Percentiles rank a stretch among this genome's conserved stretches.
phyloP scores from a whole-genome alignment of 352 stramenopile species.

The Pelagophyceae sp. region DNA sequence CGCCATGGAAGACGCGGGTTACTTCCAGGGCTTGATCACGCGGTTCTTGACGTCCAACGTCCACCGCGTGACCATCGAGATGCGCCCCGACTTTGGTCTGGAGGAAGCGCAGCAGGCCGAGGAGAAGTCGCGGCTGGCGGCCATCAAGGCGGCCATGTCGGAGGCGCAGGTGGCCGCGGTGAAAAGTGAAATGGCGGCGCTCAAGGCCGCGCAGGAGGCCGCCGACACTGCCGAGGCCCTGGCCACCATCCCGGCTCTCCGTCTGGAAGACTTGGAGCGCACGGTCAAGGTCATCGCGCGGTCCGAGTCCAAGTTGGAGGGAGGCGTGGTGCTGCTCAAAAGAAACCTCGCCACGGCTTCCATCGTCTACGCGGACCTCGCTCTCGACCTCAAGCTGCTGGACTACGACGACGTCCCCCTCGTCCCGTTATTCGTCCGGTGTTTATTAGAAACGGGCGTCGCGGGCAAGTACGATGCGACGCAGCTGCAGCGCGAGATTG shows the following conservation, averaged over 20 bases:
- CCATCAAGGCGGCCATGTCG: slow-evolving; percentile 27
- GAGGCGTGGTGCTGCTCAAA: slow-evolving; percentile 22
- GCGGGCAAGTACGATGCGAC: slow-evolving; percentile 54
- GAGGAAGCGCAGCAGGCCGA: slow-evolving; percentile 47
- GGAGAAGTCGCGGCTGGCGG: slow-evolving; percentile 30
- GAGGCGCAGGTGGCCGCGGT: slow-evolving; percentile 46
- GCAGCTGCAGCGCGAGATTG: slow-evolving; percentile 46
- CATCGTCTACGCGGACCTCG: slow-evolving; percentile 60
- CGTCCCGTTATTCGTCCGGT: slow-evolving; percentile 55
- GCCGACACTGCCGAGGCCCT: slow-evolving; percentile 58
- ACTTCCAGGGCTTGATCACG: slow-evolving; percentile 58
- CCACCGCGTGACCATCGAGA: slow-evolving; percentile 60
- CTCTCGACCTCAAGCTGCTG: slow-evolving; percentile 55
- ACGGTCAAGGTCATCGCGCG: slow-evolving; percentile 59
- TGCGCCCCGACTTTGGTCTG: slow-evolving; percentile 59
- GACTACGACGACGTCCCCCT: slow-evolving; percentile 54
- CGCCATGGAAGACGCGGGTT: slow-evolving; percentile 41
- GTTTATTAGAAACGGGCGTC: slow-evolving; percentile 66
- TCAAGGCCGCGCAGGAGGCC: slow-evolving; percentile 57
- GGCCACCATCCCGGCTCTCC: slow-evolving; percentile 57
- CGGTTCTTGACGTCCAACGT: slow-evolving; percentile 60
- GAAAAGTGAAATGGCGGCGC: slow-evolving; percentile 51
- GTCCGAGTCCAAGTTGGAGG: slow-evolving; percentile 11
- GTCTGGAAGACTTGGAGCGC: slow-evolving; percentile 54
- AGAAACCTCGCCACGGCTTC: slow-evolving; percentile 57